Evolutionary conservation across 768 basidiomycete genomes (phyloP).

Genomic region (Rhodosporidiobolus sp.): DNA sequence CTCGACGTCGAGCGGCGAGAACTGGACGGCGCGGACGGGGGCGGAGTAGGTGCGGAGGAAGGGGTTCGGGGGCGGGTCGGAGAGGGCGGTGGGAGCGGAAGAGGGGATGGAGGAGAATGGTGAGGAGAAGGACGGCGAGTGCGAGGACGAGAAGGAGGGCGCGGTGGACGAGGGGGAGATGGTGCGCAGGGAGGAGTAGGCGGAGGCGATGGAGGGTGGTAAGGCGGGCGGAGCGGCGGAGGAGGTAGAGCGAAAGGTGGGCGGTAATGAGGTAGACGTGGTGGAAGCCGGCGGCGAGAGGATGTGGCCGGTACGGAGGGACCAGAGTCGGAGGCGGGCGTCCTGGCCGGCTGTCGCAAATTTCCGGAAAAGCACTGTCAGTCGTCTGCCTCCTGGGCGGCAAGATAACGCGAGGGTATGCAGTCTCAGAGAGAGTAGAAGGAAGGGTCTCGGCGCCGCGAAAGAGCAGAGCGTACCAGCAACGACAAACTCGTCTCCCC

Average conservation of each 20-base stretch:
- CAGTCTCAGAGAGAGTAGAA: background rate
- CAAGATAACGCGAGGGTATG: no score
- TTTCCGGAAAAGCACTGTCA: no score
- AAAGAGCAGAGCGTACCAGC: slow-evolving; percentile 2
- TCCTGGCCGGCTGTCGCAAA: slow-evolving; percentile 27
- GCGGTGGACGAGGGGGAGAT: background rate
- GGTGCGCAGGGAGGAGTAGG: background rate
- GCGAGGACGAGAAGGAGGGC: background rate
- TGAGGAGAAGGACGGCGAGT: background rate
- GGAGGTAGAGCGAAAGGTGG: background rate
- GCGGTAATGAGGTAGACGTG: background rate
- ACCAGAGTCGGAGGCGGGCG: slow-evolving; percentile 30
- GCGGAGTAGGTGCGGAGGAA: background rate
- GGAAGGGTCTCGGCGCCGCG: background rate
- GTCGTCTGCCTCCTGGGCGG: no score
- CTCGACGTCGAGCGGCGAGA: slow-evolving; percentile 19
- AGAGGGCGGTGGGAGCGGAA: background rate
- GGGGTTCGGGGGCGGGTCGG: background rate
- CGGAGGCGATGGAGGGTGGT: background rate
- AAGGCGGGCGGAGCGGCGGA: background rate
- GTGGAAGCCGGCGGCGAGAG: background rate
- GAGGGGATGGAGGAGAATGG: background rate
- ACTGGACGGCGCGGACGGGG: slow-evolving; percentile 20
- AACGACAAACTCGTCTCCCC: slow-evolving; percentile 25
- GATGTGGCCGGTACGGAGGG: slow-evolving; percentile 25